Percentiles rank a stretch among this genome's conserved stretches.
Evolutionary conservation across 2,329 filamentous ascomycete genomes (phyloP).

Genomic region (Incumbomyces delicatus): DNA sequence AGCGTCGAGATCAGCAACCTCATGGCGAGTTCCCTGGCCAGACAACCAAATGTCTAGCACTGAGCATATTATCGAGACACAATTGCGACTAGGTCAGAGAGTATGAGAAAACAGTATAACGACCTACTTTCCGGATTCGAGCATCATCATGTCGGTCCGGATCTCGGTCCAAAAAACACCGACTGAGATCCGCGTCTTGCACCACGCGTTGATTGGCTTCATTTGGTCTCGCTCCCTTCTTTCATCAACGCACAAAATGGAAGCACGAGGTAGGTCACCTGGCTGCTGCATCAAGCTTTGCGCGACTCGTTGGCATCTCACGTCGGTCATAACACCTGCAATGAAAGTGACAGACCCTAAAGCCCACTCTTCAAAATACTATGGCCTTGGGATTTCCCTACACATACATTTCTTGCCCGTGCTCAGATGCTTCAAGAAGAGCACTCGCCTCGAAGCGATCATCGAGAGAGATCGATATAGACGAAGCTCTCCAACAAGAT

Average conservation of each 20-base stretch:
- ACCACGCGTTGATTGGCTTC: background rate
- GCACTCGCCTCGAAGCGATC: constrained; percentile 14
- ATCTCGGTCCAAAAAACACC: constrained; percentile 7
- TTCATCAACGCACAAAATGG: background rate
- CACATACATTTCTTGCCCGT: constrained; percentile 56
- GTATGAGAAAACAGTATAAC: background rate
- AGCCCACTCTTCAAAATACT: constrained; percentile 1
- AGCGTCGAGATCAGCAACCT: constrained; percentile 14
- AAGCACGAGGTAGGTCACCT: background rate
- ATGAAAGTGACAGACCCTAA: too few species aligned
- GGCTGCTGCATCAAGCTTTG: too few species aligned
- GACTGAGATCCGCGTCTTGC: background rate
- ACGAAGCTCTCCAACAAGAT: constrained; percentile 52
- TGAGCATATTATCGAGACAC: background rate
- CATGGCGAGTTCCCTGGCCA: constrained; percentile 12
- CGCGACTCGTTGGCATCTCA: too few species aligned
- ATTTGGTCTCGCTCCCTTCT: background rate
- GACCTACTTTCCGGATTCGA: too few species aligned
- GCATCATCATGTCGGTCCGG: constrained; percentile 12
- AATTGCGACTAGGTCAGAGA: background rate
- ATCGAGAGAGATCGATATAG: constrained; percentile 22
- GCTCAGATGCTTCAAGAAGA: constrained; percentile 30
- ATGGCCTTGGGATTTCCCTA: constrained; percentile 54
- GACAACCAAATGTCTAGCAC: constrained; percentile 18
- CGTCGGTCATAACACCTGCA: too few species aligned